Percentiles rank a stretch among this genome's conserved stretches.
These are phyloP conservation scores for Rutidosis leptorrhynchoides DNA, from an alignment of 129 eudicot species.

Conservation along the genomic window DNA sequence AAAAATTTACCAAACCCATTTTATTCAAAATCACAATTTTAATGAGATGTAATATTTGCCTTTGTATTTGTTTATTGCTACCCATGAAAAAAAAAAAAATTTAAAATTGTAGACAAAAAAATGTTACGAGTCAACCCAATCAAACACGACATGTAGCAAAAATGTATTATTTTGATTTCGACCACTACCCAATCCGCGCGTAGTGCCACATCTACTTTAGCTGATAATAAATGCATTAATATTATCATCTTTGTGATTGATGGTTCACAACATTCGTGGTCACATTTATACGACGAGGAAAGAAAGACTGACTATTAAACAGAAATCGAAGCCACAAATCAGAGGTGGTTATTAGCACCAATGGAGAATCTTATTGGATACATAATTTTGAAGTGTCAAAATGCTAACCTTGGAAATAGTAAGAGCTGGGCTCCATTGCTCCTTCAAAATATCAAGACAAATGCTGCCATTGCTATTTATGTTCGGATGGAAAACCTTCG, in stretches of 20 bases:
- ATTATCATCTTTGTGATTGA: not conserved
- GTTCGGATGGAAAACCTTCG: constrained; percentile 59
- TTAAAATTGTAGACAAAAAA: not conserved
- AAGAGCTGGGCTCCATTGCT: constrained; percentile 73
- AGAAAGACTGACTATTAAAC: not conserved
- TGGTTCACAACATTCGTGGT: not conserved
- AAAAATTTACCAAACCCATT: not conserved
- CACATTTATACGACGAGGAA: not conserved
- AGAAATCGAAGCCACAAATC: not conserved
- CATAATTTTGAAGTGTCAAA: not conserved
- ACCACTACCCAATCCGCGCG: not conserved
- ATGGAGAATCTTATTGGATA: not conserved
- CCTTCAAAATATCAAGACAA: constrained; percentile 62
- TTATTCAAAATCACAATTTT: not conserved
- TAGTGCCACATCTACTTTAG: not conserved
- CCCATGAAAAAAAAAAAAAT: not conserved
- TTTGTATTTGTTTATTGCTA: too few relatives aligned
- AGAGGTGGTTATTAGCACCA: not conserved
- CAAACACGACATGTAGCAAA: not conserved
- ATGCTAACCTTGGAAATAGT: constrained; percentile 61
- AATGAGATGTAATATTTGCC: not conserved
- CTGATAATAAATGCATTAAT: not conserved
- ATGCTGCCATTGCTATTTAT: constrained; percentile 64
- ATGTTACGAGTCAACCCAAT: not conserved
- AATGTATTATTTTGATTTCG: not conserved